These are phyloP conservation scores for Sesbania bispinosa DNA, from an alignment of 306 rosid genomes.

Conservation along the genomic window DNA sequence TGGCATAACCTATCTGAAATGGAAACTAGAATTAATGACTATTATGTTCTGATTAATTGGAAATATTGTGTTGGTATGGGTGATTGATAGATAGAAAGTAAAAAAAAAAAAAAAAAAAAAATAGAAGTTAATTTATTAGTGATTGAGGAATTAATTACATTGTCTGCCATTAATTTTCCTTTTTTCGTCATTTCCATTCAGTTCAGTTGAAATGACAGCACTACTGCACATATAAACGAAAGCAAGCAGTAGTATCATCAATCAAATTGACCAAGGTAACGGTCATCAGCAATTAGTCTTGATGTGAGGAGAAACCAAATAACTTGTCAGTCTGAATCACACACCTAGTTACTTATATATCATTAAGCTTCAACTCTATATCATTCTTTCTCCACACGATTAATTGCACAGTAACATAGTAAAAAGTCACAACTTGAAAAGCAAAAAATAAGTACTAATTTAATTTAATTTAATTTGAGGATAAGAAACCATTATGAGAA, in stretches of 20 bases:
- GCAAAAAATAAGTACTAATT: constrained; percentile 15
- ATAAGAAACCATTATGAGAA: background rate
- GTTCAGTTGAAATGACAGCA: constrained; percentile 55
- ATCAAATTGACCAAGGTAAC: constrained; percentile 46
- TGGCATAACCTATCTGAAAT: constrained; percentile 17
- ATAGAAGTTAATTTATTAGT: constrained; percentile 13
- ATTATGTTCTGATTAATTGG: background rate
- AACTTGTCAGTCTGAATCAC: constrained; percentile 32
- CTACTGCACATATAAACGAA: constrained; percentile 23
- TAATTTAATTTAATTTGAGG: background rate
- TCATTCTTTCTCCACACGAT: constrained; percentile 24
- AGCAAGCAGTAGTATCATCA: too few species aligned
- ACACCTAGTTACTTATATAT: constrained; percentile 16
- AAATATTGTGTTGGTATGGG: too few species aligned
- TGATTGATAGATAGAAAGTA: too few species aligned
- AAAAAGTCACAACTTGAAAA: constrained; percentile 24
- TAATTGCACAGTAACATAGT: constrained; percentile 36
- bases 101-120: background rate
- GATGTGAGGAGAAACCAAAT: constrained; percentile 15
- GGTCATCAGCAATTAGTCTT: constrained; percentile 44
- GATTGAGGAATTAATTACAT: constrained; percentile 33
- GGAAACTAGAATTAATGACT: background rate
- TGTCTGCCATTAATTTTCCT: constrained; percentile 44
- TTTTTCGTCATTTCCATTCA: constrained; percentile 28
- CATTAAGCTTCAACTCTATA: constrained; percentile 22